Evolutionary conservation across 495 filamentous ascomycete species (phyloP).

Genomic region (Trichoderma erinaceum): DNA sequence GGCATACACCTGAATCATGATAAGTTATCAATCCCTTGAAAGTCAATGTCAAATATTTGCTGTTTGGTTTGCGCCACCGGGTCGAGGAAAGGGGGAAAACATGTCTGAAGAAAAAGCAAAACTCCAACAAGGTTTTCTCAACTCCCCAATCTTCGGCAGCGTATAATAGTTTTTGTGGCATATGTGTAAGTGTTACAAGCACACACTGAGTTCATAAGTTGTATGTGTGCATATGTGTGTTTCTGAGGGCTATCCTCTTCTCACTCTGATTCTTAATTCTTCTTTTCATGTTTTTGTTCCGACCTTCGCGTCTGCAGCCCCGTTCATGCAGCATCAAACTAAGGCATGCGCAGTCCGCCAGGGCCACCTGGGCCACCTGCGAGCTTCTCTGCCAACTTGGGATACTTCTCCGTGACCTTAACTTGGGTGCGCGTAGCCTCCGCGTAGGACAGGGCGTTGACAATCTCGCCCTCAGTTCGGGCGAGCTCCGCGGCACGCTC

Average conservation of each 20-base stretch:
- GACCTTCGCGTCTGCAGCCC: neutral
- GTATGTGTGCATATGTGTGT: conserved; percentile 8
- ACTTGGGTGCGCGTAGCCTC: conserved; percentile 96
- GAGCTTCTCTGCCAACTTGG: conserved; percentile 79
- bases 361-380: conserved; percentile 13
- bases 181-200: neutral
- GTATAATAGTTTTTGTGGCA: neutral
- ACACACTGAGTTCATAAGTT: conserved; percentile 1
- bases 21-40: neutral
- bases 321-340: neutral
- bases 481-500: conserved; percentile 92
- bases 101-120: neutral
- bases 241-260: neutral
- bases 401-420: conserved; percentile 97
- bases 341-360: conserved; percentile 15
- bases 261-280: neutral
- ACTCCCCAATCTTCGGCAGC: neutral
- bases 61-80: neutral
- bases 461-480: conserved; percentile 89
- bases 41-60: neutral
- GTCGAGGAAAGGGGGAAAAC: neutral
- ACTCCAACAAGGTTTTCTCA: neutral
- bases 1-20: neutral
- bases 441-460: conserved; percentile 94
- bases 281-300: neutral